Evolutionary conservation across 345 rosid genomes (phyloP), one percentile per base, ranked within the genome.

Genomic region (Arabis alpina): DNA sequence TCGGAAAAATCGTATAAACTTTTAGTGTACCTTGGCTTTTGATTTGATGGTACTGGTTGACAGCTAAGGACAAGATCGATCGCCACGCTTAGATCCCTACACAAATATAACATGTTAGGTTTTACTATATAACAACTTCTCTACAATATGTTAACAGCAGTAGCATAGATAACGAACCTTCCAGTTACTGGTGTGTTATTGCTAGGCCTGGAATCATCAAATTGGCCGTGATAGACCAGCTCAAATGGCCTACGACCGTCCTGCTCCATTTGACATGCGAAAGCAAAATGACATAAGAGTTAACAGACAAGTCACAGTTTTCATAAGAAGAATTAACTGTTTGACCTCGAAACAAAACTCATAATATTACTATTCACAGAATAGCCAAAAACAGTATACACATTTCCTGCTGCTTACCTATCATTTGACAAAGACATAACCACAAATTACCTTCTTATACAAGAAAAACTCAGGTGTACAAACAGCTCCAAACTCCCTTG

Each of bases 221-320:
- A 93, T 15, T 90, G 98, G 37, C 98, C 97, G 42, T 86, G 98
- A 85, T 90, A 93, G 48, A 88, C 89, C 30, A 93, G 86, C 83
- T 88, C 91, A 81, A 87, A 90, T 59, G 98, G 98, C 81, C 98
- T 85, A 43, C 93, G 82, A 40, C 96, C 96, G 72, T 81, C 92
- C 97, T 93, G 79, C 72, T 63, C 64, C 64, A 68, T 42, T 66
- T 32, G 19, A 49, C 19, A 55, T 4, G 9, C 24, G 2, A 50
- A 36, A 43, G 10, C 4, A 36, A 16, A 36, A 55, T 27, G 25
- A 41, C 14, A 37, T 24, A 52, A 52, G 16, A 74, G 14, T 36
- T 40, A 16, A 13, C 3, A 40, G 47, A 37, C 49, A 36, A 24
- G 50, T 44, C 62, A 24, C n/a, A 51, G 0, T 15, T 48, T 27